phyloP scores from a whole-genome alignment of 208 protist species.

The Crithidia brevicula region DNA sequence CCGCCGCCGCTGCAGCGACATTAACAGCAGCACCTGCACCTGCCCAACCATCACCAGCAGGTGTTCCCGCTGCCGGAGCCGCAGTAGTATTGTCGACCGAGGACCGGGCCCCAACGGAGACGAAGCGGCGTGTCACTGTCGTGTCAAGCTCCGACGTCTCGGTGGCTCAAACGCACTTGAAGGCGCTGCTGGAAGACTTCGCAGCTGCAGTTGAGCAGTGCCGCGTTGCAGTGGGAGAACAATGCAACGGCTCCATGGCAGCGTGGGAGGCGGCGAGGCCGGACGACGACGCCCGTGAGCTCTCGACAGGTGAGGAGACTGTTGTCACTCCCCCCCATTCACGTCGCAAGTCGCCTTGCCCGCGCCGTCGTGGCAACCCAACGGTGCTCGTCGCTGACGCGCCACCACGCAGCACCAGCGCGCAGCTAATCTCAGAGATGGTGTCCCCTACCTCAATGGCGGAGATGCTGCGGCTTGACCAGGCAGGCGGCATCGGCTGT shows the following conservation, averaged over 20 bases:
- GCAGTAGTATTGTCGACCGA: background rate
- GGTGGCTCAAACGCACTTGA: slow-evolving; percentile 11
- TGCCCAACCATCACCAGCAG: too few relatives aligned
- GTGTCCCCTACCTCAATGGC: background rate
- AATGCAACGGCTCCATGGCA: slow-evolving; percentile 2
- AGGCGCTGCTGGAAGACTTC: slow-evolving; percentile 29
- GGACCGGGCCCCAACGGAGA: background rate
- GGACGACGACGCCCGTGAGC: background rate
- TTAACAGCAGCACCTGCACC: background rate
- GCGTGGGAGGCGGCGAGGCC: slow-evolving; percentile 5
- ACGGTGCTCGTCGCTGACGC: slow-evolving; percentile 20
- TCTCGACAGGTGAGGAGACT: background rate
- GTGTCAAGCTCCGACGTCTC: background rate
- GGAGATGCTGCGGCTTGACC: slow-evolving; percentile 9
- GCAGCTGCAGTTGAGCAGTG: slow-evolving; percentile 24
- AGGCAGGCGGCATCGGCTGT: slow-evolving; percentile 1
- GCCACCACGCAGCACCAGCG: background rate
- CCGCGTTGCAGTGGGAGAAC: slow-evolving; percentile 15
- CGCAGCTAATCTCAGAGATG: slow-evolving; percentile 3
- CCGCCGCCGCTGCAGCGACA: background rate
- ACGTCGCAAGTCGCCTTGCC: slow-evolving; percentile 4
- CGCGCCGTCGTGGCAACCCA: background rate
- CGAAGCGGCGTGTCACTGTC: background rate
- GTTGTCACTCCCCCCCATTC: background rate
- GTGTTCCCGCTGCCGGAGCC: background rate